A percentile compares a stretch with the other conserved stretches of the same genome.
Evolutionary conservation across 2,329 filamentous ascomycete genomes (phyloP).

Genomic region (Cercospora sp.): DNA sequence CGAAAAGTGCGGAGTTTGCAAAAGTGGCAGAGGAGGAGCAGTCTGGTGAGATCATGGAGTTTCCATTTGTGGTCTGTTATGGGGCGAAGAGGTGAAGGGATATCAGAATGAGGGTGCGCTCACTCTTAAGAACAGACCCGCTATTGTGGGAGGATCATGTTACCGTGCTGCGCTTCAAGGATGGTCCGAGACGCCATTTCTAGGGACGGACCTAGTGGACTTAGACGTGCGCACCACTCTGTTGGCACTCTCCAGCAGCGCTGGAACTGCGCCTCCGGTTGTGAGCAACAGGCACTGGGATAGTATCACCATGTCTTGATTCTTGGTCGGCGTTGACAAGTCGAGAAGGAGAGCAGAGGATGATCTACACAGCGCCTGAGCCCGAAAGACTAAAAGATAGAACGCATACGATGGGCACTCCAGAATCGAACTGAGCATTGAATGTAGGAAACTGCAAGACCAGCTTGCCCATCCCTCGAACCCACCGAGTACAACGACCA

Average conservation of each 20-base stretch:
- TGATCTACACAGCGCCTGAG: neutral
- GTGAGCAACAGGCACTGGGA: too few species aligned
- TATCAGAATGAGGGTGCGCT: neutral
- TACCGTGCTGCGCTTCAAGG: neutral
- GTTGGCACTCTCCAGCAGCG: neutral
- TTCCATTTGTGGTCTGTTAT: constrained; percentile 33
- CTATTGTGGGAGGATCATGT: too few species aligned
- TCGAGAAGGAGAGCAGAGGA: neutral
- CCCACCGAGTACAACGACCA: neutral
- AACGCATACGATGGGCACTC: neutral
- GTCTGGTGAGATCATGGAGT: constrained; percentile 28
- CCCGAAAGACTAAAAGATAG: neutral
- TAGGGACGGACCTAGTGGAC: neutral
- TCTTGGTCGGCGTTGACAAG: too few species aligned
- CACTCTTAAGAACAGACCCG: too few species aligned
- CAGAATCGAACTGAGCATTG: neutral
- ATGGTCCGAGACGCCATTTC: neutral
- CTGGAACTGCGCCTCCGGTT: neutral
- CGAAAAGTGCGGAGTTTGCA: constrained; percentile 30
- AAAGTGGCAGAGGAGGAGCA: constrained; percentile 12
- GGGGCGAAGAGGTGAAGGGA: constrained; percentile 18
- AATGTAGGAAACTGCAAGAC: neutral
- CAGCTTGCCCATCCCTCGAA: neutral
- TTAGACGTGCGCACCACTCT: neutral
- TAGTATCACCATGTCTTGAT: too few species aligned